Conservation (phyloP, 1,284 basidiomycete species). For the Cerrena zonata region DNA sequence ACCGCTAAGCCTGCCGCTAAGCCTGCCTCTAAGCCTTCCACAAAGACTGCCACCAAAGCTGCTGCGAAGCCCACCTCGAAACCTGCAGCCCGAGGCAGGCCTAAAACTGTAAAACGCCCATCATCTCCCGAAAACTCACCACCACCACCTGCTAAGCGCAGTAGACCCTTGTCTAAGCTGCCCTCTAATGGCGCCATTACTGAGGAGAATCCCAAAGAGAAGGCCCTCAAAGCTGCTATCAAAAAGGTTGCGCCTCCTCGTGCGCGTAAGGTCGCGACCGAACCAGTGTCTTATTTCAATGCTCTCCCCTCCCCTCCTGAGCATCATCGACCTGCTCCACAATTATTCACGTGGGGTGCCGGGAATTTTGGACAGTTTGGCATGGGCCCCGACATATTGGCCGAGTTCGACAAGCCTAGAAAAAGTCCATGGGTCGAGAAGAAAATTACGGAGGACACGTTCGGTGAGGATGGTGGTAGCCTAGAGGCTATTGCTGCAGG, state of each 20-base stretch:
- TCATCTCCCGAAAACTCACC: slow-evolving; percentile 17
- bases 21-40: slow-evolving; percentile 9
- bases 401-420: slow-evolving; percentile 66
- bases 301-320: slow-evolving; percentile 48
- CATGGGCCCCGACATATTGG: slow-evolving; percentile 65
- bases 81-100: slow-evolving; percentile 5
- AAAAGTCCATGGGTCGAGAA: slow-evolving; percentile 58
- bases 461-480: slow-evolving; percentile 67
- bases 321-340: slow-evolving; percentile 48
- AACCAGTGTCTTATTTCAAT: slow-evolving; percentile 35
- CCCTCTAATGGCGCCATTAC: slow-evolving; percentile 10
- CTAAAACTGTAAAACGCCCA: slow-evolving; percentile 15
- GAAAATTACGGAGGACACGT: slow-evolving; percentile 59
- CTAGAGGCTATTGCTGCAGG: slow-evolving; percentile 72
- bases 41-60: slow-evolving; percentile 11
- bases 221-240: background rate
- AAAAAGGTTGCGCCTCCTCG: slow-evolving; percentile 15
- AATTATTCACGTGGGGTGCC: slow-evolving; percentile 77
- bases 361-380: slow-evolving; percentile 88
- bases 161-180: slow-evolving; percentile 13
- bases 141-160: slow-evolving; percentile 20
- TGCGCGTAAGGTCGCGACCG: slow-evolving; percentile 6
- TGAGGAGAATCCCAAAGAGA: slow-evolving; percentile 1
- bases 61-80: slow-evolving; percentile 10
- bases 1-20: slow-evolving; percentile 18